Evolutionary conservation across 768 basidiomycete genomes (phyloP), one percentile per base, ranked within the genome.

Genomic region (Leccinellum albellum): DNA sequence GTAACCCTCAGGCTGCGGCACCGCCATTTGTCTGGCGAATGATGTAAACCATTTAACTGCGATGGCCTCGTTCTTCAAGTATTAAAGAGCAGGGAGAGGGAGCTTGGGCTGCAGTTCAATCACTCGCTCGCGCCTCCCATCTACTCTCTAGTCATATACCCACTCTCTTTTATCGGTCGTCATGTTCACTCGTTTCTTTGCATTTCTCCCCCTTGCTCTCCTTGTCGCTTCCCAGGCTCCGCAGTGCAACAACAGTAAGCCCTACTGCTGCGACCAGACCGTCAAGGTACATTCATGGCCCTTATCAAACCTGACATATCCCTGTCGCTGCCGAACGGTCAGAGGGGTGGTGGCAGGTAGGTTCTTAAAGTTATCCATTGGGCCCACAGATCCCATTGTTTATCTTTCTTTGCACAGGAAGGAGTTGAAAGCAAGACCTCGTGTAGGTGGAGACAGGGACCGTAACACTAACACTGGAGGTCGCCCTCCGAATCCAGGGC

Each of bases 161-260:
- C 15, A 3, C 28, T 24, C 7, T 15, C 31, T 40, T n/a, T 4
- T 9, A 44, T 13, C 42, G 6, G 8, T 23, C 24, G 17, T 2
- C 12, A 66, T 66, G 65, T 64, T 67, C 24, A 47, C 66, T 55
- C 64, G 60, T 4, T 13, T 64, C 51, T 14, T 61, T n/a, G 51
- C 67, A 42, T 44, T 66, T 24, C 24, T 61, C 4, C 59, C 60
- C 17, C 37, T 68, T 8, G 67, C 58, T 51, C 48, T 62, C 23
- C 37, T 64, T 2, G 60, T 24, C 26, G 48, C 59, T 20, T 61
- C 63, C n/a, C 20, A 21, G 12, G n/a, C 42, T 21, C 42, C 37
- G n/a, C 3, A 44, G 42, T 44, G 42, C 21, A 6, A 8, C 4
- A 4, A 4, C 13, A 17, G 20, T 21, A 20, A 44, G 20, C 21